Conservation (phyloP, 2,329 filamentous ascomycete species). For the Lachnellula cervina region DNA sequence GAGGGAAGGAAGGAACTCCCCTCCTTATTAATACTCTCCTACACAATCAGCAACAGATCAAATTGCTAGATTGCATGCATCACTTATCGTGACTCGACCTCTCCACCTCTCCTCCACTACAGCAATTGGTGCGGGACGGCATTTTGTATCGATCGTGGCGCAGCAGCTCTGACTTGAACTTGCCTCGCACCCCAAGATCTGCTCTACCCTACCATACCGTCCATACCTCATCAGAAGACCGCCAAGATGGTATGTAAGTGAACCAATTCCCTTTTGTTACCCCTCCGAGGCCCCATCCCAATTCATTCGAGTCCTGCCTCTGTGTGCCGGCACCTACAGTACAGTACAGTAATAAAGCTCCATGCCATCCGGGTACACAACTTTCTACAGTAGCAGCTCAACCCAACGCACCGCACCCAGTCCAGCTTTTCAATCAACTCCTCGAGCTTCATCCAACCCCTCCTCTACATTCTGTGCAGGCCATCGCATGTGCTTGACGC, state of each 20-base stretch:
- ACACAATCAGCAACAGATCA: neutral
- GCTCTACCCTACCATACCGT: neutral
- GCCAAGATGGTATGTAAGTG: slow-evolving; percentile 27
- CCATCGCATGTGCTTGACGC: slow-evolving; percentile 11
- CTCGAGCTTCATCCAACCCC: neutral
- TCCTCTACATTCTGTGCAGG: slow-evolving; percentile 1
- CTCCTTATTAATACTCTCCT: neutral
- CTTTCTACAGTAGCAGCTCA: neutral
- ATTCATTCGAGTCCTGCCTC: too few species aligned
- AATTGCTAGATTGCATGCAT: neutral
- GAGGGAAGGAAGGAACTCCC: too few species aligned
- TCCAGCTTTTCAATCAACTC: neutral
- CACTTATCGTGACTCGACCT: slow-evolving; percentile 2
- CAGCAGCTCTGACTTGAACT: slow-evolving; percentile 3
- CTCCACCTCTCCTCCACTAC: neutral
- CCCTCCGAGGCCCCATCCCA: neutral
- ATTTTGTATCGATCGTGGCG: slow-evolving; percentile 6
- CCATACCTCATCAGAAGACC: slow-evolving; percentile 2
- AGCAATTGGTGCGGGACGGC: neutral
- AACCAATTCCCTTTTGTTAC: slow-evolving; percentile 4
- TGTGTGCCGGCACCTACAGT: too few species aligned
- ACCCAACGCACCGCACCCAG: neutral
- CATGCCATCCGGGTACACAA: neutral
- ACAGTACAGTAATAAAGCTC: too few species aligned
- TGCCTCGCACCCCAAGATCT: neutral